A percentile compares a stretch with the other conserved stretches of the same genome.
Evolutionary conservation across 495 filamentous ascomycete species (phyloP).

Genomic region (Penicillium daleae): DNA sequence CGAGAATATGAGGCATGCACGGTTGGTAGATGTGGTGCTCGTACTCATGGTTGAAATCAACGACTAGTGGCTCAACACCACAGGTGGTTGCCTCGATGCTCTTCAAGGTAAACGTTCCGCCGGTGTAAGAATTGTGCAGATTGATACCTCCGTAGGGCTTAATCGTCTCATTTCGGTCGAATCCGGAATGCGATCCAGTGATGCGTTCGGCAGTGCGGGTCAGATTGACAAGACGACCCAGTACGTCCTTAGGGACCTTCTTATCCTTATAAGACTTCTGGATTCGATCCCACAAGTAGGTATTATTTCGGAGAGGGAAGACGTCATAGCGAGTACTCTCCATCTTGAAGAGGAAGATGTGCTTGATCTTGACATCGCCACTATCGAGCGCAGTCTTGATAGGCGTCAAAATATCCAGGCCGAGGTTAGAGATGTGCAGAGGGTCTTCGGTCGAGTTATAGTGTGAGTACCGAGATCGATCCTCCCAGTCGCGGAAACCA

Average conservation of each 20-base stretch:
- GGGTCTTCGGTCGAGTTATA: conserved; percentile 47
- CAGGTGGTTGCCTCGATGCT: conserved; percentile 45
- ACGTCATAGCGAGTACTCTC: conserved; percentile 51
- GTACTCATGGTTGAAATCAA: conserved; percentile 49
- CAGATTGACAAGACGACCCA: conserved; percentile 34
- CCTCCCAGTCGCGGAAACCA: conserved; percentile 36
- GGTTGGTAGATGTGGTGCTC: conserved; percentile 48
- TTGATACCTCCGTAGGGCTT: conserved; percentile 43
- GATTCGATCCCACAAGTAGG: conserved; percentile 37
- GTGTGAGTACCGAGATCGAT: conserved; percentile 19
- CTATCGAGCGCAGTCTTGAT: conserved; percentile 30
- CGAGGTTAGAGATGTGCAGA: conserved; percentile 44
- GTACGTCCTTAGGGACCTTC: conserved; percentile 29
- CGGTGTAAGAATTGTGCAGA: conserved; percentile 39
- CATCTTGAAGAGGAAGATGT: conserved; percentile 45
- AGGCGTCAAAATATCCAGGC: conserved; percentile 33
- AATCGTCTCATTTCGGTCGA: conserved; percentile 19
- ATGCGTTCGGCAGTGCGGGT: conserved; percentile 41
- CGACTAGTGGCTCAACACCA: conserved; percentile 44
- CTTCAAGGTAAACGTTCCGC: conserved; percentile 47
- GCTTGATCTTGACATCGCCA: conserved; percentile 42
- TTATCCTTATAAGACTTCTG: conserved; percentile 30
- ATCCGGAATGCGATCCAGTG: conserved; percentile 35
- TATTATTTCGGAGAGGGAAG: conserved; percentile 43
- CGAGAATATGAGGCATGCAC: conserved; percentile 46